These are phyloP conservation scores for Alternaria burnsii DNA, from an alignment of 2,329 filamentous ascomycete species.

Conservation along the genomic window DNA sequence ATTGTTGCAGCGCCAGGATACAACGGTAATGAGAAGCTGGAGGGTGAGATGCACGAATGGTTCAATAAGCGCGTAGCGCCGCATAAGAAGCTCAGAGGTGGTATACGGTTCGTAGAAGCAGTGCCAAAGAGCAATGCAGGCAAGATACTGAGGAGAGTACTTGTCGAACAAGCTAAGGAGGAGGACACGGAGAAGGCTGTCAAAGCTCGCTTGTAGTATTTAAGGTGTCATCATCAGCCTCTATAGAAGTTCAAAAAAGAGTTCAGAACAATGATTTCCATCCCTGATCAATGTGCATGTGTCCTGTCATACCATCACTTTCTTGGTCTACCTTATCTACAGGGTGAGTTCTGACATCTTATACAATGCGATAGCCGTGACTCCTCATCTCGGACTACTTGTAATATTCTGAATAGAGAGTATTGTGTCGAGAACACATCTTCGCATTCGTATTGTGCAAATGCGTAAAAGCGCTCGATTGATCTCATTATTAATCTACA, in stretches of 20 bases:
- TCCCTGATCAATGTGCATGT: not conserved
- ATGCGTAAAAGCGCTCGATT: no score
- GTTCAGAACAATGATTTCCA: fast-evolving
- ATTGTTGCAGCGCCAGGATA: not conserved
- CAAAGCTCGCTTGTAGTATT: not conserved
- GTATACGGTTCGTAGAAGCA: not conserved
- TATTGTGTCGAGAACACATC: no score
- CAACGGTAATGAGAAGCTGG: not conserved
- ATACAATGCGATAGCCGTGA: no score
- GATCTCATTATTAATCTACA: not conserved
- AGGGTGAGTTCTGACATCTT: no score
- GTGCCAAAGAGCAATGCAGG: not conserved
- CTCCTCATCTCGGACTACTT: fast-evolving
- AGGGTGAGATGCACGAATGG: not conserved
- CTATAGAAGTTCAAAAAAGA: not conserved
- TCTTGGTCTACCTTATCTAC: no score
- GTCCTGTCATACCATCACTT: fast-evolving
- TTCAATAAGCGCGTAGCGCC: not conserved
- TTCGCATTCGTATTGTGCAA: no score
- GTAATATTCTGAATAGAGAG: no score
- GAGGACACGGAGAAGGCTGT: not conserved
- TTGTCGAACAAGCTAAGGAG: not conserved
- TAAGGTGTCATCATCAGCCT: fast-evolving
- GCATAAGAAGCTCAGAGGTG: not conserved
- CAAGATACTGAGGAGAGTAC: not conserved